Conservation (phyloP, 2,329 filamentous ascomycete species). For the Bipolaris victoriae region DNA sequence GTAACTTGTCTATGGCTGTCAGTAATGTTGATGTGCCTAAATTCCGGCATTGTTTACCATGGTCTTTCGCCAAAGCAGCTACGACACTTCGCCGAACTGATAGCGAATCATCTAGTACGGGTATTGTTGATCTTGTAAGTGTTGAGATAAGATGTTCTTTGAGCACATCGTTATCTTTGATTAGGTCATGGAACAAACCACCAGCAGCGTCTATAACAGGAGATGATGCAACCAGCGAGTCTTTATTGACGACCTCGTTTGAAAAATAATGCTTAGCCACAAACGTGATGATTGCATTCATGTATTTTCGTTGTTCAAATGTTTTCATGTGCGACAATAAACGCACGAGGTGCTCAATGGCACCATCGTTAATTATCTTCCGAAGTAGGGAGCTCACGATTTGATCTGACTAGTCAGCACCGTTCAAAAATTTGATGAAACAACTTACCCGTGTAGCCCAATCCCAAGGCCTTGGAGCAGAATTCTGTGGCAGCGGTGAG, state of each 20-base stretch:
- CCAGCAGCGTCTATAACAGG: slow-evolving; percentile 33
- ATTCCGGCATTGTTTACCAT: slow-evolving; percentile 44
- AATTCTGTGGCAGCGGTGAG: slow-evolving; percentile 49
- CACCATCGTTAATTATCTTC: slow-evolving; percentile 20
- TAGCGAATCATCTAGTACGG: slow-evolving; percentile 38
- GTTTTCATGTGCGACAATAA: slow-evolving; percentile 54
- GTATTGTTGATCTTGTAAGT: slow-evolving; percentile 50
- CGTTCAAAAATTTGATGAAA: background rate
- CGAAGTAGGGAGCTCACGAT: slow-evolving; percentile 28
- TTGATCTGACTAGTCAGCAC: slow-evolving; percentile 27
- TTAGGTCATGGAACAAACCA: slow-evolving; percentile 29
- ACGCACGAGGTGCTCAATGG: slow-evolving; percentile 30
- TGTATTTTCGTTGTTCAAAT: slow-evolving; percentile 57
- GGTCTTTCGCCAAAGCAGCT: slow-evolving; percentile 47
- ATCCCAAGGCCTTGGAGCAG: slow-evolving; percentile 65
- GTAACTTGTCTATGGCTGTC: slow-evolving; percentile 54
- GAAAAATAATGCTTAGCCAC: slow-evolving; percentile 32
- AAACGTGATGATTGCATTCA: slow-evolving; percentile 44
- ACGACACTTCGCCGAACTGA: slow-evolving; percentile 47
- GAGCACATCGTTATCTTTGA: slow-evolving; percentile 36
- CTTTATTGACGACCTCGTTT: slow-evolving; percentile 14
- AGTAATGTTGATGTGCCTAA: slow-evolving; percentile 7
- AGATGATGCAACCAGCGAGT: slow-evolving; percentile 22
- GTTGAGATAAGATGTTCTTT: slow-evolving; percentile 39
- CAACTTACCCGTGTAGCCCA: slow-evolving; percentile 70